phyloP scores from a whole-genome alignment of 108 stramenopile species.

The Nitzschia sp. region DNA sequence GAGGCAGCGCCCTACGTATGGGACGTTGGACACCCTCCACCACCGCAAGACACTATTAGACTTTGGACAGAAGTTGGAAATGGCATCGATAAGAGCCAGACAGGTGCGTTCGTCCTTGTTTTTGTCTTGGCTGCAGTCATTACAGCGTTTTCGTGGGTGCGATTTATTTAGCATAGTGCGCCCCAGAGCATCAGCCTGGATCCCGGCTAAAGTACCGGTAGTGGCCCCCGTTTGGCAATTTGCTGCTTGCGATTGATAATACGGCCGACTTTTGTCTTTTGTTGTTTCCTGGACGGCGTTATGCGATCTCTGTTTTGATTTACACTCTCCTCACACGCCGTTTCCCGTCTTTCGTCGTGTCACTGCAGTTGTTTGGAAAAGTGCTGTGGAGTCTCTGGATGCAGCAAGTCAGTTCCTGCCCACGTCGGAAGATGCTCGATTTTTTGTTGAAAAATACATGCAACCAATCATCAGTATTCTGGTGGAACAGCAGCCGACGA shows the following conservation, averaged over 20 bases:
- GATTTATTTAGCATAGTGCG: constrained; percentile 12
- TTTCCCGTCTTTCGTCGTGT: no score
- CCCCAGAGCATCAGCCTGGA: no score
- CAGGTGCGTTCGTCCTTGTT: constrained; percentile 48
- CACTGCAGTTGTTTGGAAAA: constrained; percentile 73
- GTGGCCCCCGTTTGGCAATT: neutral
- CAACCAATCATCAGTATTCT: constrained; percentile 73
- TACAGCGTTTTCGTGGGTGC: neutral
- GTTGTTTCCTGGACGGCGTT: no score
- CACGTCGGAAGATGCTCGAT: constrained; percentile 43
- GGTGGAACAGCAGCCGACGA: constrained; percentile 77
- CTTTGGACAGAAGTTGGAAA: constrained; percentile 76
- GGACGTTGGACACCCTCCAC: constrained; percentile 23
- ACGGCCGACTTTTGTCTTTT: neutral
- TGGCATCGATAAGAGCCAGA: constrained; percentile 65
- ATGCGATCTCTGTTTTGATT: no score
- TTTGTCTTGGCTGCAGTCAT: constrained; percentile 10
- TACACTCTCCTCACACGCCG: no score
- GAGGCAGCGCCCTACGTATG: constrained; percentile 25
- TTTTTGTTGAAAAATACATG: constrained; percentile 78
- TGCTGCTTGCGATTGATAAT: neutral
- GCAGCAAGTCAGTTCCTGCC: constrained; percentile 37
- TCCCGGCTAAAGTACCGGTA: neutral
- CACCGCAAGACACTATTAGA: constrained; percentile 35
- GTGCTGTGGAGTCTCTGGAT: constrained; percentile 78